Percentiles rank a stretch among this genome's conserved stretches.
phyloP scores from a whole-genome alignment of 768 basidiomycete genomes.

The Rhizopogon roseolus region DNA sequence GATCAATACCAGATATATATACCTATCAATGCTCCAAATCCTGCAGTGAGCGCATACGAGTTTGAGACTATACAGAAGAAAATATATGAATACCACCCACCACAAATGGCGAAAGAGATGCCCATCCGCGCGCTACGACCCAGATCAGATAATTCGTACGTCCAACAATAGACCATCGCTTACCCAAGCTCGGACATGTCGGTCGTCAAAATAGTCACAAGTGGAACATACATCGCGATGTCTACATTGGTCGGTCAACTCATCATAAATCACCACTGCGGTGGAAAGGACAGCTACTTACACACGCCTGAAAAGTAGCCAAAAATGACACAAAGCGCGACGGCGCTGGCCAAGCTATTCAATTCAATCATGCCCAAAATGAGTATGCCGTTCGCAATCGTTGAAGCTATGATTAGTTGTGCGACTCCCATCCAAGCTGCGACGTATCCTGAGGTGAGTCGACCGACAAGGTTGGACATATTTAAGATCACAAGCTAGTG shows the following conservation, averaged over 20 bases:
- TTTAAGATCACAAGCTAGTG: slow-evolving; percentile 48
- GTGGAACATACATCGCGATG: slow-evolving; percentile 35
- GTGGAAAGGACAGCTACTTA: slow-evolving; percentile 13
- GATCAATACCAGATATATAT: slow-evolving; percentile 4
- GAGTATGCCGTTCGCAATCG: slow-evolving; percentile 26
- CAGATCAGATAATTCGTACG: neutral
- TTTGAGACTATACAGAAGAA: neutral
- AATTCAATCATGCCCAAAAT: slow-evolving; percentile 43
- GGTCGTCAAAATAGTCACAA: slow-evolving; percentile 37
- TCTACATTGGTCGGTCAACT: slow-evolving; percentile 13
- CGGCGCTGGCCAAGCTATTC: slow-evolving; percentile 26
- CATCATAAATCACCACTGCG: neutral
- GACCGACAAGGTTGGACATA: slow-evolving; percentile 45
- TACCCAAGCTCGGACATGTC: slow-evolving; percentile 47
- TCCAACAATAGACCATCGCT: slow-evolving; percentile 1
- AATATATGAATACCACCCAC: neutral
- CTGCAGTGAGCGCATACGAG: neutral
- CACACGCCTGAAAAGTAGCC: slow-evolving; percentile 44
- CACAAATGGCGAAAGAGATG: slow-evolving; percentile 2
- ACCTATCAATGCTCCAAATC: slow-evolving; percentile 15
- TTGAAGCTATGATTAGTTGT: slow-evolving; percentile 34
- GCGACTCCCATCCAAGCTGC: slow-evolving; percentile 38
- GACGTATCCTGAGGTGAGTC: slow-evolving; percentile 40
- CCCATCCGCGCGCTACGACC: slow-evolving; percentile 22
- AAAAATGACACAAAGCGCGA: slow-evolving; percentile 37